Evolutionary conservation across 202 grass and related monocot species (phyloP).

Genomic region (Brachypodium distachyon): DNA sequence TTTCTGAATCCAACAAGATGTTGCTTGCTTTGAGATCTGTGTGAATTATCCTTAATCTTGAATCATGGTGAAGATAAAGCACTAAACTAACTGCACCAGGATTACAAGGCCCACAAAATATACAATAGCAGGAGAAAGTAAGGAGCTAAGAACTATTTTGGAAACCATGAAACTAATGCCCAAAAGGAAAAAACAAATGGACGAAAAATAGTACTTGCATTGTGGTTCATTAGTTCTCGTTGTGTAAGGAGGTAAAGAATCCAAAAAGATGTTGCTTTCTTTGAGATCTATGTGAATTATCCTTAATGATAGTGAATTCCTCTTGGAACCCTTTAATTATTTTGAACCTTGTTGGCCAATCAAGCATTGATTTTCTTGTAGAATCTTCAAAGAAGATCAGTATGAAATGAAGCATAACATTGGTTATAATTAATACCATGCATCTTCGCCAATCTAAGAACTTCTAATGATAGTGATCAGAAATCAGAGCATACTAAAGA

Average conservation of each 20-base stretch:
- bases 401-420: neutral
- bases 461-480: neutral
- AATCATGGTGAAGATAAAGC: neutral
- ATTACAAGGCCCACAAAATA: too few species aligned
- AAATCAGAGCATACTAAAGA: neutral
- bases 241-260: too few species aligned
- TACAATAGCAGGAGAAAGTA: too few species aligned
- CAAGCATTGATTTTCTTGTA: neutral
- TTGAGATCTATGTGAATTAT: too few species aligned
- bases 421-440: neutral
- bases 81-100: too few species aligned
- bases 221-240: too few species aligned
- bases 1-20: conserved; percentile 33
- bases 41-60: conserved; percentile 14
- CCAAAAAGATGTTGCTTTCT: too few species aligned
- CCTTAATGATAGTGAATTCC: neutral
- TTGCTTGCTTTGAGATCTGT: conserved; percentile 65
- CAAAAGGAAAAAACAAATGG: too few species aligned
- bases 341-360: neutral
- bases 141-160: too few species aligned
- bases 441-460: neutral
- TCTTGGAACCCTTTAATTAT: neutral
- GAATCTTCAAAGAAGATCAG: neutral
- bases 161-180: too few species aligned
- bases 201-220: too few species aligned